A percentile compares a stretch with the other conserved stretches of the same genome.
Conservation (phyloP, 1,284 basidiomycete genomes). For the Ganoderma sinense region DNA sequence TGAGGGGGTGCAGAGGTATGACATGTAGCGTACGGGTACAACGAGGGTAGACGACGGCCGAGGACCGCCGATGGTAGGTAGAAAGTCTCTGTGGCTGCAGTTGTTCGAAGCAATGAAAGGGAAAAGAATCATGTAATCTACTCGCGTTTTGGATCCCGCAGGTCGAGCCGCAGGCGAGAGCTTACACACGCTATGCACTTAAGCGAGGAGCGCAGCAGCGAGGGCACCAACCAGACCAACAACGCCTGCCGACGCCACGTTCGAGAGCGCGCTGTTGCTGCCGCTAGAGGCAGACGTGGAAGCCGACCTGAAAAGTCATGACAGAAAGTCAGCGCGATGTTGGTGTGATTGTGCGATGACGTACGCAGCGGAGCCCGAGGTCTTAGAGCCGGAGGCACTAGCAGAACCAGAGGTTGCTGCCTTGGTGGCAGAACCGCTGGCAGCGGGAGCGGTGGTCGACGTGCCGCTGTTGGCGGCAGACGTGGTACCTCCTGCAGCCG, state of each 20-base stretch:
- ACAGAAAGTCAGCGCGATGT: not conserved
- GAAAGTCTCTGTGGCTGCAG: constrained; percentile 26
- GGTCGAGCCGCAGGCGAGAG: not conserved
- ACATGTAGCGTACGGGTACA: constrained; percentile 22
- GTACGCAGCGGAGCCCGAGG: not conserved
- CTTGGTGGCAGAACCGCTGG: not conserved
- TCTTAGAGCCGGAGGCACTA: not conserved
- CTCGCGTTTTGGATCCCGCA: constrained; percentile 23
- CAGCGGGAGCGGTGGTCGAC: constrained; percentile 39
- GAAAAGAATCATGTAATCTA: constrained; percentile 9
- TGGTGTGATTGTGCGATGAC: not conserved
- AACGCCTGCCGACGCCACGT: constrained; percentile 31
- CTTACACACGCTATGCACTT: constrained; percentile 12
- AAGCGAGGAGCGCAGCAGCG: constrained; percentile 38
- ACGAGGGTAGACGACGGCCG: constrained; percentile 28
- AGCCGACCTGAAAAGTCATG: constrained; percentile 1
- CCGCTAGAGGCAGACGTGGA: constrained; percentile 20
- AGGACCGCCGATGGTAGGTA: constrained; percentile 20
- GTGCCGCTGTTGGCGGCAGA: constrained; percentile 24
- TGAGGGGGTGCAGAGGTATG: constrained; percentile 1
- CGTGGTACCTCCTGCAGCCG: constrained; percentile 14
- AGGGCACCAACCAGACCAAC: constrained; percentile 37
- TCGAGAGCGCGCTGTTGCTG: constrained; percentile 32
- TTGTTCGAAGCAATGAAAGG: constrained; percentile 22
- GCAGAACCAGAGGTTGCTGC: constrained; percentile 5